Evolutionary conservation across 2,329 filamentous ascomycete genomes (phyloP), one percentile per base, ranked within the genome.

Genomic region (Verticillium isaacii): DNA sequence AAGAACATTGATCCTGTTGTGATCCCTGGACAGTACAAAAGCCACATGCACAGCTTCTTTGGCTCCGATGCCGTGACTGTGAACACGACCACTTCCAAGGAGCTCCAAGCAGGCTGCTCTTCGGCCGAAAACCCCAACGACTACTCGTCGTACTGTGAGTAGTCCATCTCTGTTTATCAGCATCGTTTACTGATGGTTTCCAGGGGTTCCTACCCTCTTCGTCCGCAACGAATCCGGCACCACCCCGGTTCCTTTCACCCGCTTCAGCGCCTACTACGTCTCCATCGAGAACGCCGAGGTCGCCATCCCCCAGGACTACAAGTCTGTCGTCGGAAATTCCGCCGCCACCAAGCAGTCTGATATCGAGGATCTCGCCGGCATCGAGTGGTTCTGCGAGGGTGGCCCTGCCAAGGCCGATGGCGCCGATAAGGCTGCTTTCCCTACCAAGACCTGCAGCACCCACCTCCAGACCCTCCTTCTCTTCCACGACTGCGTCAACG

Each of bases 241-340:
- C 39, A 75, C 66, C 8, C 70, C 72, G 17, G 74, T 73, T 14
- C 72, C 66, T 60, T 68, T 69, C 57, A 67, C 64, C 60, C 74
- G 76, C 59, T 82, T 82, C 72, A 77, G 71, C 41, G 77, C 79
- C 19, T 82, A 81, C 71, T 82, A 82, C 69, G 77, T 70, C 36
- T 62, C 75, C 36, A 71, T 78, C 23, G 73, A 74, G 5, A 68
- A 71, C 23, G 78, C 78, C 32, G 78, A 81, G 63, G 69, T 81
- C 7, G 65, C 77, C 15, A 78, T 81, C 37, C 80, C 80, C 0
- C 74, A 80, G 62, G 69, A 81, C 68, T 65, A 78, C 63, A 70
- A 71, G 57, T 73, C 75, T 71, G 68, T 81, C 1, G 78, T 76
- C 1, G 79, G 79, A 9, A 67, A 75, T 32, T 70, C 77, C 4